Evolutionary conservation across 768 basidiomycete genomes (phyloP).

Genomic region (Boletus vermiculosoides): DNA sequence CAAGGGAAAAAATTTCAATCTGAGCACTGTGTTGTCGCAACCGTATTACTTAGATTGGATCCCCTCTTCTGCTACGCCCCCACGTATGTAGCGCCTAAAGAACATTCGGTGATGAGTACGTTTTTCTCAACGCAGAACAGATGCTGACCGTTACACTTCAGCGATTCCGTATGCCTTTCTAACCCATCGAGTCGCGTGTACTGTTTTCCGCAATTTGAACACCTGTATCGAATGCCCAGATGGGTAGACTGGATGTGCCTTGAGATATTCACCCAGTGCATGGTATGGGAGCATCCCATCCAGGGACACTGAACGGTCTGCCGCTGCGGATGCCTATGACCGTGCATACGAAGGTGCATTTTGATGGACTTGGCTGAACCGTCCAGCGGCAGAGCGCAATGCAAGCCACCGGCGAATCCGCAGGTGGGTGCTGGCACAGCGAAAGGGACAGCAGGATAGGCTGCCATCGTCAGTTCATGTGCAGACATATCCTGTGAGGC

Average conservation of each 20-base stretch:
- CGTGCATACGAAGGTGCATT: constrained; percentile 11
- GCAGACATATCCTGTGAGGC: background rate
- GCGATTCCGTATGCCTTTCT: background rate
- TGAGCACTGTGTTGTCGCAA: background rate
- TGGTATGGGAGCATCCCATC: background rate
- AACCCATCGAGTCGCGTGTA: constrained; percentile 8
- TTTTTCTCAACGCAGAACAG: background rate
- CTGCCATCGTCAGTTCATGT: background rate
- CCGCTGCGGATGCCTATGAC: constrained; percentile 3
- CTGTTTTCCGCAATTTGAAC: constrained; percentile 1
- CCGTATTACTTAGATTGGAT: no score
- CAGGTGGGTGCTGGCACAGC: background rate
- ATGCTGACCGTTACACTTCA: constrained; percentile 1
- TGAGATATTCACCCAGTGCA: constrained; percentile 7
- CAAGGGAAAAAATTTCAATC: no score
- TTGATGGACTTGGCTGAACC: constrained; percentile 1
- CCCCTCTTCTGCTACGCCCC: background rate
- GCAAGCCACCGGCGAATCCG: background rate
- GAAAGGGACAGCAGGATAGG: background rate
- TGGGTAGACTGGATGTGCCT: constrained; percentile 10
- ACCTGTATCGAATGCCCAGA: background rate
- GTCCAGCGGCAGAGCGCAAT: constrained; percentile 2
- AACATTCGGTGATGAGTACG: background rate
- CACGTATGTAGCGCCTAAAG: background rate
- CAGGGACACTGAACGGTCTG: constrained; percentile 7